Evolutionary conservation across 2,329 filamentous ascomycete species (phyloP).

Genomic region (Apiospora saccharicola): DNA sequence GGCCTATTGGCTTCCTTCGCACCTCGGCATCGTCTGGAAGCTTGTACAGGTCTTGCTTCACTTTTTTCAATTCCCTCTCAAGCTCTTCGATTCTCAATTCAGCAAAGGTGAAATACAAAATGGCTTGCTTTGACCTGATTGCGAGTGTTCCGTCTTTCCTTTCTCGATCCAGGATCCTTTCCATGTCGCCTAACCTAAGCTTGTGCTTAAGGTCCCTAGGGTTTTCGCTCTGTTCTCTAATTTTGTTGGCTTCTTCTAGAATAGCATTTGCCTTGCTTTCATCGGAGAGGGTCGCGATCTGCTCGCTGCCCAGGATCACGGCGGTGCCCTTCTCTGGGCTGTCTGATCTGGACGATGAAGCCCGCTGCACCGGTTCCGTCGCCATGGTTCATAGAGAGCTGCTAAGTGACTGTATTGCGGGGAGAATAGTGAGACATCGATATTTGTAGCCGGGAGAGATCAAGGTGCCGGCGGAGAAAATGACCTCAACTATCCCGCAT

Average conservation of each 20-base stretch:
- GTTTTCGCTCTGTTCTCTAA: background rate
- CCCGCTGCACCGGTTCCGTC: background rate
- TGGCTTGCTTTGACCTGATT: background rate
- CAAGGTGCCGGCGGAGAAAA: background rate
- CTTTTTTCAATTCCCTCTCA: background rate
- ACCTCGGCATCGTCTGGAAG: background rate
- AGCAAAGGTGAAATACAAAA: background rate
- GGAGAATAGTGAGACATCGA: background rate
- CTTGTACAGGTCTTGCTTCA: background rate
- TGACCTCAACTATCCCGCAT: background rate
- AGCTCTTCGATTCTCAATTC: background rate
- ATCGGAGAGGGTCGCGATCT: background rate
- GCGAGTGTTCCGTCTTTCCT: background rate
- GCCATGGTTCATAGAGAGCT: background rate
- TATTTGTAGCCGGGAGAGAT: background rate
- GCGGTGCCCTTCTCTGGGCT: background rate
- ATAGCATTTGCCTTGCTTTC: background rate
- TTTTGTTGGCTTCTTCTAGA: background rate
- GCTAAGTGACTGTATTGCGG: background rate
- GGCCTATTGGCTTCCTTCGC: background rate
- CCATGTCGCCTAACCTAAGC: no score
- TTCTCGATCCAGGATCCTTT: background rate
- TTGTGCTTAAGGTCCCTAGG: accelerated
- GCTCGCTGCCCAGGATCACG: background rate
- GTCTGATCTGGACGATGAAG: background rate